These are phyloP conservation scores for Cerrena zonata DNA, from an alignment of 1,284 basidiomycete genomes.

Conservation along the genomic window DNA sequence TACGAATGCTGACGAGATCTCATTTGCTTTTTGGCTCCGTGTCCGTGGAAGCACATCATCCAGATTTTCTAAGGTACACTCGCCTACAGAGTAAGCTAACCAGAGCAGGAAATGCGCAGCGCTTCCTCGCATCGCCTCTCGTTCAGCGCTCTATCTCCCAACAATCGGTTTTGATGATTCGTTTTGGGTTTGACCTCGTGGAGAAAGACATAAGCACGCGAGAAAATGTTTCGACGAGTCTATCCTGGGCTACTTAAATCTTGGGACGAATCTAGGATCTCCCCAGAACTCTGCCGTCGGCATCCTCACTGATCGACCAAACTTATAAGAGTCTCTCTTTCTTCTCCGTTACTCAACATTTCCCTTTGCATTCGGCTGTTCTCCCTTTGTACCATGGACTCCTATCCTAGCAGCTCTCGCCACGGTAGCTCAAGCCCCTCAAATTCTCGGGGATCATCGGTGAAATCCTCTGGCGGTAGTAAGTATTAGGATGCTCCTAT, in stretches of 20 bases:
- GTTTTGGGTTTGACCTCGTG: constrained; percentile 8
- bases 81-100: not conserved
- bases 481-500: not conserved
- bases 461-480: not conserved
- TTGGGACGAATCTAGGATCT: constrained; percentile 2
- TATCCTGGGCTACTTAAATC: constrained; percentile 1
- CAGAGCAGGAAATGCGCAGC: not conserved
- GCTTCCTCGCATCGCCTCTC: constrained; percentile 4
- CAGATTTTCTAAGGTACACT: not conserved
- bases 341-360: not conserved
- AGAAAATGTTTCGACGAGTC: constrained; percentile 3
- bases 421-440: not conserved
- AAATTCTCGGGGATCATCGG: not conserved
- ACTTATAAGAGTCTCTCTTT: constrained; percentile 6
- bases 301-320: constrained; percentile 2
- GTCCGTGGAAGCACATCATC: not conserved
- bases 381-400: not conserved
- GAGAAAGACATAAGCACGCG: constrained; percentile 4
- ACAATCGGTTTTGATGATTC: constrained; percentile 9
- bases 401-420: constrained; percentile 1
- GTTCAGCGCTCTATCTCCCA: constrained; percentile 7
- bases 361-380: not conserved
- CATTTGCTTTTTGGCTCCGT: not conserved
- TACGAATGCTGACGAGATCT: not conserved
- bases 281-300: constrained; percentile 7